A percentile compares a stretch with the other conserved stretches of the same genome.
Evolutionary conservation across 805 yeast species (phyloP).

Genomic region (Candida verbasci): DNA sequence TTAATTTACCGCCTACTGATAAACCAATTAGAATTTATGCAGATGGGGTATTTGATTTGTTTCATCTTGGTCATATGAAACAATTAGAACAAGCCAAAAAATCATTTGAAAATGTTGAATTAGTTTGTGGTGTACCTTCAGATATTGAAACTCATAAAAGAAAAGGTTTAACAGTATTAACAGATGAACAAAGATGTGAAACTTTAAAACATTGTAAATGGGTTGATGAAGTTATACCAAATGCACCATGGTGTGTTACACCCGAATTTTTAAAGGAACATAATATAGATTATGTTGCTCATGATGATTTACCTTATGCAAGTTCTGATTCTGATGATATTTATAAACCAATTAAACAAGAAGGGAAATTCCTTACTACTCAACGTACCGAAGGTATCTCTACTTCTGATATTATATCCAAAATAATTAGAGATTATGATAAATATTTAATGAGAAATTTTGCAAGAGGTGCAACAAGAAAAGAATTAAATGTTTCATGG

Average conservation of each 20-base stretch:
- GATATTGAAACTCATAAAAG: slow-evolving; percentile 87
- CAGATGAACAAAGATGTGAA: slow-evolving; percentile 84
- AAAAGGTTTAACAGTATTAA: slow-evolving; percentile 88
- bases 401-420: slow-evolving; percentile 93
- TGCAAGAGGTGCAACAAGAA: slow-evolving; percentile 95
- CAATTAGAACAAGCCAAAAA: slow-evolving; percentile 96
- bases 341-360: slow-evolving; percentile 84
- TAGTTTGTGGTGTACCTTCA: slow-evolving; percentile 89
- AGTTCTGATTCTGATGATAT: slow-evolving; percentile 88
- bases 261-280: slow-evolving; percentile 75
- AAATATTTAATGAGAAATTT: slow-evolving; percentile 95
- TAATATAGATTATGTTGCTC: slow-evolving; percentile 92
- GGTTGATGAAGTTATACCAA: slow-evolving; percentile 95
- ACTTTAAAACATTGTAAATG: slow-evolving; percentile 90
- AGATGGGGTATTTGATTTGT: slow-evolving; percentile 95
- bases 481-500: slow-evolving; percentile 96
- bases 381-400: slow-evolving; percentile 97
- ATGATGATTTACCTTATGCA: slow-evolving; percentile 94
- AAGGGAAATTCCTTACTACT: slow-evolving; percentile 88
- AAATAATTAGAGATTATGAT: slow-evolving; percentile 92
- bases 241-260: slow-evolving; percentile 95
- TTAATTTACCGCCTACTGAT: slow-evolving; percentile 80
- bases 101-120: slow-evolving; percentile 74
- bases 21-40: slow-evolving; percentile 94
- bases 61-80: slow-evolving; percentile 96